Base-by-base conservation (phyloP, 1,284 basidiomycete species). In the Pseudozyma thailandica region DNA sequence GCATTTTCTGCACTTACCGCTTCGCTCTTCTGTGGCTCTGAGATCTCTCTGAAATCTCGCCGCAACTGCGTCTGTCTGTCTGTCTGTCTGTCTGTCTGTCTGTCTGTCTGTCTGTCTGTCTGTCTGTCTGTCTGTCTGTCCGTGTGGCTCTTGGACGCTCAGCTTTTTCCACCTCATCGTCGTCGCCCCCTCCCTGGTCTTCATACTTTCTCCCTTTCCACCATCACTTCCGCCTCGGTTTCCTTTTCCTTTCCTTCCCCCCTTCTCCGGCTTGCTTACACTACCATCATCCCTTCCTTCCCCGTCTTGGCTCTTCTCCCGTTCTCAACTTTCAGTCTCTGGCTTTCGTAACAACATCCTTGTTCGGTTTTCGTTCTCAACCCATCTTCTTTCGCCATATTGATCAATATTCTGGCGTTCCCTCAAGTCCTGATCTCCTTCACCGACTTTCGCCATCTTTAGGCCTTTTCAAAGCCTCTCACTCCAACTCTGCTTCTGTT, bases 171-270 rank as follows among this genome's bases (percentile, higher is more conserved):
- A 5, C 50, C 41, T 47, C 26, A 20, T 55, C 30, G 28, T 48
- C 53, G 26, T 49, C 60, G 10, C 50, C 18, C 27, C 30, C 33
- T 52, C 33, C 35, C 35, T n/a, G n/a, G n/a, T n/a, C n/a, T n/a
- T n/a, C n/a, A n/a, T n/a, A n/a, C n/a, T n/a, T 27, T 20, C 37
- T 37, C 37, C 43, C 26, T 28, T 59, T 45, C 59, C 53, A 59
- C 37, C 53, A 59, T 59, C 63, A 48, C 31, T 51, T 42, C 37
- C 20, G 44, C 50, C 46, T 26, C 49, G 23, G 33, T 45, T 33
- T 31, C 54, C 38, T 20, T 42, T 39, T 21, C 49, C 20, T 33
- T 35, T 35, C 18, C 26, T 38, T 43, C 26, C 53, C 35, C 23
- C 33, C 21, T 31, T 38, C 35, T 50, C 37, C 25, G 33, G 25